Base-by-base conservation (phyloP, 225 moss, liverwort and hornwort species). In the Ulota crispa region DNA sequence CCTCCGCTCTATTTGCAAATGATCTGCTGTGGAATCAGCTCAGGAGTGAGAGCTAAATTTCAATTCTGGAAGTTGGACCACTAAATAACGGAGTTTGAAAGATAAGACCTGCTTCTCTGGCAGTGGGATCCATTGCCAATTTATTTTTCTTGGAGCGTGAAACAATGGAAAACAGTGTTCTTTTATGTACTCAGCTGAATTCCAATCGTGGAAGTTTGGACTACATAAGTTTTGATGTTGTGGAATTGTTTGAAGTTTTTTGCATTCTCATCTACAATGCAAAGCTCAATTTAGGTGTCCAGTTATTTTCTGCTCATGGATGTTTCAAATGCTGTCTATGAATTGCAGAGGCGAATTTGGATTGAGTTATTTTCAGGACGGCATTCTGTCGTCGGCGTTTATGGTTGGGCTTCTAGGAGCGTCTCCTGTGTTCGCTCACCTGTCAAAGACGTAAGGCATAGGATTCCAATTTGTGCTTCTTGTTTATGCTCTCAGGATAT, bases 401-500 rank as follows among this genome's bases (percentile, higher is more conserved):
- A 94, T 99, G 98, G 91, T 96, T 75, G 98, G 98, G 23, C 86
- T 99, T 60, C 32, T 99, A 37, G 87, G 54, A 59, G 90, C 95
- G 18, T 99, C 98, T 8, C 98, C 98, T 54, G 81, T 96, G 67
- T 99, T 99, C 71, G 98, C 98, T 47, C 88, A 99, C 64, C 71
- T 99, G 12, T 94, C 95, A 27, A 94, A 95, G 80, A 93, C 83
- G 84, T 92, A 80, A 85, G 91, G 91, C 39, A 8, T 41, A 41
- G 56, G 4, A 1, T 43, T 59, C 23, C 14, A 32, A 34, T n/a
- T 21, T 60, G 4, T 52, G 18, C 16, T 64, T 28, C 52, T 9
- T 19, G 59, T 47, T 45, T 27, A 45, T 47, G 64, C 54, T 64
- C 24, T 32, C 34, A 32, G 45, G 15, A 14, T 41, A 10, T 31